Evolutionary conservation across 345 rosid genomes (phyloP).

Genomic region (Fremontodendron californicum): DNA sequence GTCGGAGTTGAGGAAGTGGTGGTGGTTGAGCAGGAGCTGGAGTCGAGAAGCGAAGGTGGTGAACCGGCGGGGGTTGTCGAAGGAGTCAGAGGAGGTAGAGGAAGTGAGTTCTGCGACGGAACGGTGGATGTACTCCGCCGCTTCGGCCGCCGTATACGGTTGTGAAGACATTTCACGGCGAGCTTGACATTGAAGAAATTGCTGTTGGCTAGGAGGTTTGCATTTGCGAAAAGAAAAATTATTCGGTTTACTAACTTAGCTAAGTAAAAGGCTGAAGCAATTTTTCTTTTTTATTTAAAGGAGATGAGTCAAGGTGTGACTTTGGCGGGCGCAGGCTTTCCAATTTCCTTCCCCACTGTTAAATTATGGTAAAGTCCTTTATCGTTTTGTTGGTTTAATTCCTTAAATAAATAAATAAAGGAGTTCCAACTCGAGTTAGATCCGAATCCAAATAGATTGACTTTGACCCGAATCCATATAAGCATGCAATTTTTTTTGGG

Average conservation of each 20-base stretch:
- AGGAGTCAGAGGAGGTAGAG: constrained; percentile 23
- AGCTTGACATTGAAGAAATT: neutral
- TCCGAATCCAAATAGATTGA: neutral
- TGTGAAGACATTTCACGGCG: constrained; percentile 19
- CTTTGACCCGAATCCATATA: neutral
- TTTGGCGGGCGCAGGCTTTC: neutral
- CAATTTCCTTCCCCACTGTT: neutral
- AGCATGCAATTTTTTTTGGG: too few species aligned
- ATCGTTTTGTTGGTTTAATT: neutral
- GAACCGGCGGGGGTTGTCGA: constrained; percentile 35
- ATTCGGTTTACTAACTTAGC: too few species aligned
- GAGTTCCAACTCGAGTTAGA: neutral
- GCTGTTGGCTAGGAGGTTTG: neutral
- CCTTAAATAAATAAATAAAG: neutral
- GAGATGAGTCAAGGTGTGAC: neutral
- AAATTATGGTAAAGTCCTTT: neutral
- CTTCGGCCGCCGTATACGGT: constrained; percentile 16
- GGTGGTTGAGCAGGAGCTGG: constrained; percentile 25
- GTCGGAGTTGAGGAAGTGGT: constrained; percentile 22
- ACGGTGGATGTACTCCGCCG: constrained; percentile 31
- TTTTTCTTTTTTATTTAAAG: neutral
- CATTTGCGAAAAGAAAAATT: too few species aligned
- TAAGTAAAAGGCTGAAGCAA: too few species aligned
- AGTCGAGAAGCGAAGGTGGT: constrained; percentile 30
- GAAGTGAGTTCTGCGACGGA: constrained; percentile 25